A percentile compares a stretch with the other conserved stretches of the same genome.
These are phyloP conservation scores for Nigrospora osmanthi DNA, from an alignment of 2,329 filamentous ascomycete genomes.

Conservation along the genomic window DNA sequence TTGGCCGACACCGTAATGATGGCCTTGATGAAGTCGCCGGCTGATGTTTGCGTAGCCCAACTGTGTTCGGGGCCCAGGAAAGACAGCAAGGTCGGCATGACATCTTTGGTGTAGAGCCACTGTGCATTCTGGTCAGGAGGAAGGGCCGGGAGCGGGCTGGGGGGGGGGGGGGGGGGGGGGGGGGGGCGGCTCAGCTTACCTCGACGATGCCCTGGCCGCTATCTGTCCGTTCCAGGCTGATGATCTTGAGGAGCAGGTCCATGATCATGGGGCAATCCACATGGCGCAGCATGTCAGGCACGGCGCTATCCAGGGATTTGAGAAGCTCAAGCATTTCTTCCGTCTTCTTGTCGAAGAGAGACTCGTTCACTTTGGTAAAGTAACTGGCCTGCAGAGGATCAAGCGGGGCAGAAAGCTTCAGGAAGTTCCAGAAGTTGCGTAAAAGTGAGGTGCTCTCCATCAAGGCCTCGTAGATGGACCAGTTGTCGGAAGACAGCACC, in stretches of 20 bases:
- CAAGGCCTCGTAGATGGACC: conserved; percentile 90
- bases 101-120: conserved; percentile 87
- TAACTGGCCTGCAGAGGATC: conserved; percentile 94
- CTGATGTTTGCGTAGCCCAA: conserved; percentile 89
- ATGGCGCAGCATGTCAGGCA: conserved; percentile 81
- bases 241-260: conserved; percentile 94
- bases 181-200: conserved; percentile 44
- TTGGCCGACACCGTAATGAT: conserved; percentile 99
- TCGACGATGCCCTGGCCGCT: conserved; percentile 90
- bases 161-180: not conserved
- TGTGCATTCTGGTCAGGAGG: conserved; percentile 26
- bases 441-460: conserved; percentile 76
- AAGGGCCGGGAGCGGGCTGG: conserved; percentile 1
- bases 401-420: conserved; percentile 75
- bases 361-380: conserved; percentile 98
- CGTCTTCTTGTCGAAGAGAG: conserved; percentile 95
- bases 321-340: conserved; percentile 92
- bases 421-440: conserved; percentile 83
- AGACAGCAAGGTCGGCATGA: conserved; percentile 79
- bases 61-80: conserved; percentile 80
- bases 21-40: conserved; percentile 94
- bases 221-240: conserved; percentile 88
- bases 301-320: conserved; percentile 72
- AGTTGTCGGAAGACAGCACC: conserved; percentile 89
- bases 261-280: conserved; percentile 98